Conservation (phyloP, 2,329 filamentous ascomycete species). For the Sporothrix variecibatus region DNA sequence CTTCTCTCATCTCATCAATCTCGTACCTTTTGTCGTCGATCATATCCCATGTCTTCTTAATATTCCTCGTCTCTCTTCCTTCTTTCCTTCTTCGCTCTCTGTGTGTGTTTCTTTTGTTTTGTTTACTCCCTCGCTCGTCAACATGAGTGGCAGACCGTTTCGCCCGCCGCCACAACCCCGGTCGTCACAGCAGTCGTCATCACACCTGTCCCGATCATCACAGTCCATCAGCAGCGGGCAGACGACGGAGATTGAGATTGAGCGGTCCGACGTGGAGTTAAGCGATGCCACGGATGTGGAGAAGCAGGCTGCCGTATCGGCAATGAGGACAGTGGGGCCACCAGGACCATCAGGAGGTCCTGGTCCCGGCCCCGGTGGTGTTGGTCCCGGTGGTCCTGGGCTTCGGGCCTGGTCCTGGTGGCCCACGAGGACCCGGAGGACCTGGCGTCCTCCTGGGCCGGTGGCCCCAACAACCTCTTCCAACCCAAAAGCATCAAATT, state of each 20-base stretch:
- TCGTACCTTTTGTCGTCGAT: constrained; percentile 8
- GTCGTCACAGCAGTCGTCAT: neutral
- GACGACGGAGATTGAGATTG: constrained; percentile 28
- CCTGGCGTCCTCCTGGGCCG: neutral
- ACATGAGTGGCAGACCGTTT: neutral
- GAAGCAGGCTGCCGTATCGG: constrained; percentile 32
- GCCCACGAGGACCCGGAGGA: no score
- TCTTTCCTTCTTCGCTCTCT: neutral
- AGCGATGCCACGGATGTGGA: constrained; percentile 33
- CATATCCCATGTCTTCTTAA: constrained; percentile 13
- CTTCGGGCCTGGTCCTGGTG: no score
- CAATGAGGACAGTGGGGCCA: constrained; percentile 9
- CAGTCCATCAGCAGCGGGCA: constrained; percentile 27
- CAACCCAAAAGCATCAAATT: constrained; percentile 56
- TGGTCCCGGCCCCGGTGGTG: constrained; percentile 3
- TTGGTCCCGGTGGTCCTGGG: neutral
- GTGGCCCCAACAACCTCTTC: constrained; percentile 44
- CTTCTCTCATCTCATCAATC: constrained; percentile 7
- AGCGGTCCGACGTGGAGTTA: constrained; percentile 27
- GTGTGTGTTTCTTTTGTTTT: neutral
- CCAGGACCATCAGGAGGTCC: neutral
- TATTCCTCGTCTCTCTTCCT: neutral
- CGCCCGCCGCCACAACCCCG: constrained; percentile 15
- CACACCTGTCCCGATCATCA: constrained; percentile 19
- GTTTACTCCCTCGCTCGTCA: neutral